Percentiles rank a stretch among this genome's conserved stretches.
phyloP scores from a whole-genome alignment of 768 basidiomycete genomes.

The Psilocybe subaeruginosa region DNA sequence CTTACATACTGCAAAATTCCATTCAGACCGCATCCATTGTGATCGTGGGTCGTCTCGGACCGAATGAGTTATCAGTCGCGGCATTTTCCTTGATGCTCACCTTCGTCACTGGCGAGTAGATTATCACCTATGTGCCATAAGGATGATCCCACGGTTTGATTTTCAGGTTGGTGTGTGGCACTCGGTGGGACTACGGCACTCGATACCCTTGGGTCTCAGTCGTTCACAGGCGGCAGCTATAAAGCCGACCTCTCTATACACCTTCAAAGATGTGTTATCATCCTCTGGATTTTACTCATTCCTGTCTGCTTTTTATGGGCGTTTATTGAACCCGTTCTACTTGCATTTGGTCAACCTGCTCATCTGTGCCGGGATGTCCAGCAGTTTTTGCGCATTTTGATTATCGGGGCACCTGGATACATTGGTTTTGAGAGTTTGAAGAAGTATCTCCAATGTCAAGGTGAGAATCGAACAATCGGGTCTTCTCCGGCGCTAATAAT shows the following conservation, averaged over 20 bases:
- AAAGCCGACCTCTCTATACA: constrained; percentile 72
- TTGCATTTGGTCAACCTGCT: constrained; percentile 62
- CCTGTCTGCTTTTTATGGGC: constrained; percentile 68
- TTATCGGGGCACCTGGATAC: constrained; percentile 70
- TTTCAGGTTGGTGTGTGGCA: constrained; percentile 74
- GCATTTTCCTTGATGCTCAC: constrained; percentile 80
- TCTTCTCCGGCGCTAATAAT: not conserved
- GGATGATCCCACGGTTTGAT: constrained; percentile 52
- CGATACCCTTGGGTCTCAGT: constrained; percentile 78
- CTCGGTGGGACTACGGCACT: constrained; percentile 80
- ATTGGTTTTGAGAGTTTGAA: constrained; percentile 78
- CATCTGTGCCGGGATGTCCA: constrained; percentile 64
- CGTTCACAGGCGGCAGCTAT: constrained; percentile 65
- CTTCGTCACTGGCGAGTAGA: constrained; percentile 74
- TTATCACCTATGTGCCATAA: constrained; percentile 26
- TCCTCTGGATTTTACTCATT: constrained; percentile 66
- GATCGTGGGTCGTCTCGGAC: constrained; percentile 68
- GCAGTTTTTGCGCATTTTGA: constrained; percentile 63
- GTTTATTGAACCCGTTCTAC: constrained; percentile 63
- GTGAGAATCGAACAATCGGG: constrained; percentile 33
- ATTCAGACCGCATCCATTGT: constrained; percentile 68
- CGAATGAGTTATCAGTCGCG: constrained; percentile 69
- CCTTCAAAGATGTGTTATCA: constrained; percentile 67
- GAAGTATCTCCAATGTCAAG: constrained; percentile 82
- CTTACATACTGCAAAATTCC: constrained; percentile 76